Percentiles rank a stretch among this genome's conserved stretches.
These are phyloP conservation scores for Diaporthe sp. DNA, from an alignment of 2,329 filamentous ascomycete genomes.

Conservation along the genomic window DNA sequence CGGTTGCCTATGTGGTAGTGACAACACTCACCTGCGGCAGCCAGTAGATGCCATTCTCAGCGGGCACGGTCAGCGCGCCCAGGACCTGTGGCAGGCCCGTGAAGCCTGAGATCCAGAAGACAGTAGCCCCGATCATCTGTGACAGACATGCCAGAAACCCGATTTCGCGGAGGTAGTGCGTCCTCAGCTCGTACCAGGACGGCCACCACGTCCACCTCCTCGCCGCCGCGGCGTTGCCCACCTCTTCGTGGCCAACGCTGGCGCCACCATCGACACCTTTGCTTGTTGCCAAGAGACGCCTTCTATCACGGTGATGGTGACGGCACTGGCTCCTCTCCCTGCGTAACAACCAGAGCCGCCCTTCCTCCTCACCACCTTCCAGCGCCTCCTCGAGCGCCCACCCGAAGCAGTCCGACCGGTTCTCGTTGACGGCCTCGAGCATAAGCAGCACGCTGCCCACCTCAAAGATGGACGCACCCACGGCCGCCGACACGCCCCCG, in stretches of 20 bases:
- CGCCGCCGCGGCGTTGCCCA: background rate
- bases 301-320: constrained; percentile 37
- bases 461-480: constrained; percentile 77
- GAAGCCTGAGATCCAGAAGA: constrained; percentile 74
- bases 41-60: constrained; percentile 69
- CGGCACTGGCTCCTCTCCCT: constrained; percentile 29
- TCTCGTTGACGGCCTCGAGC: constrained; percentile 76
- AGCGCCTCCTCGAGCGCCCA: constrained; percentile 70
- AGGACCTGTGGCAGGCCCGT: constrained; percentile 68
- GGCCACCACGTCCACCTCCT: constrained; percentile 70
- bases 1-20: background rate
- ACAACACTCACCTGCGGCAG: constrained; percentile 61
- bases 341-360: constrained; percentile 18
- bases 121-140: constrained; percentile 67
- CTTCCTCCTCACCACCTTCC: constrained; percentile 39
- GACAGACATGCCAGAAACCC: constrained; percentile 70
- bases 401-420: constrained; percentile 73
- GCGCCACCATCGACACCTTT: background rate
- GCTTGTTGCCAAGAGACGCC: constrained; percentile 7
- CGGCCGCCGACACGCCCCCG: constrained; percentile 71
- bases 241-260: background rate
- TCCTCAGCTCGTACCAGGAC: constrained; percentile 63
- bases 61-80: constrained; percentile 55
- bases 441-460: constrained; percentile 71
- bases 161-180: constrained; percentile 70